Percentiles rank a stretch among this genome's conserved stretches.
Evolutionary conservation across 495 filamentous ascomycete genomes (phyloP).

Genomic region (Lasiosphaeris hirsuta): DNA sequence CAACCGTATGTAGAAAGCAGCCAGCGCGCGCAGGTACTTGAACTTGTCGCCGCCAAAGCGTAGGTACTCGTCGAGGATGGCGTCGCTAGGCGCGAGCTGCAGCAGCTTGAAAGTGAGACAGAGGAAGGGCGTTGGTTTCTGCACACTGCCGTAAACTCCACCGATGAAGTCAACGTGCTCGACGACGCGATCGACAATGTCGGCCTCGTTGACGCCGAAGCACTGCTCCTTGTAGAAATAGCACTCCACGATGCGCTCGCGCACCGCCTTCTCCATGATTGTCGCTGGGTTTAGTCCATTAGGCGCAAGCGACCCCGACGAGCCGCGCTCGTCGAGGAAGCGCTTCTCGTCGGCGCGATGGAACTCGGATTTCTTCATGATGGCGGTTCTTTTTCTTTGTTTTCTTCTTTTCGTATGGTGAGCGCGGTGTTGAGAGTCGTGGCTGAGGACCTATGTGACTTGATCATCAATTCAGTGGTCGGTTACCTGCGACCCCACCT

Average conservation of each 20-base stretch:
- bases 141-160: slow-evolving; percentile 76
- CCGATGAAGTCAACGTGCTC: slow-evolving; percentile 77
- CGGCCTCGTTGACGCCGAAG: slow-evolving; percentile 86
- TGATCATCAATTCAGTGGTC: too few species aligned
- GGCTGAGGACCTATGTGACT: neutral
- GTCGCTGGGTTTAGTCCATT: slow-evolving; percentile 82
- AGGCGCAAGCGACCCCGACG: slow-evolving; percentile 45
- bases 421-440: slow-evolving; percentile 5
- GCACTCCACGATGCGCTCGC: slow-evolving; percentile 88
- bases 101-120: slow-evolving; percentile 94
- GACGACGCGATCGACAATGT: slow-evolving; percentile 87
- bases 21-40: slow-evolving; percentile 86
- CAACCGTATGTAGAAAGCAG: slow-evolving; percentile 88
- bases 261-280: slow-evolving; percentile 87
- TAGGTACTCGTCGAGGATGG: slow-evolving; percentile 79
- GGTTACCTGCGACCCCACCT: neutral
- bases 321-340: slow-evolving; percentile 75
- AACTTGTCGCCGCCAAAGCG: slow-evolving; percentile 68
- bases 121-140: slow-evolving; percentile 87
- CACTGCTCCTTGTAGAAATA: slow-evolving; percentile 99
- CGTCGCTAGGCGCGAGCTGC: slow-evolving; percentile 75
- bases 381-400: neutral
- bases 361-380: slow-evolving; percentile 31
- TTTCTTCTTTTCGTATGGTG: neutral
- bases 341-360: slow-evolving; percentile 72